phyloP scores from a whole-genome alignment of 2,329 filamentous ascomycete species.

The Lecanicillium sp. region DNA sequence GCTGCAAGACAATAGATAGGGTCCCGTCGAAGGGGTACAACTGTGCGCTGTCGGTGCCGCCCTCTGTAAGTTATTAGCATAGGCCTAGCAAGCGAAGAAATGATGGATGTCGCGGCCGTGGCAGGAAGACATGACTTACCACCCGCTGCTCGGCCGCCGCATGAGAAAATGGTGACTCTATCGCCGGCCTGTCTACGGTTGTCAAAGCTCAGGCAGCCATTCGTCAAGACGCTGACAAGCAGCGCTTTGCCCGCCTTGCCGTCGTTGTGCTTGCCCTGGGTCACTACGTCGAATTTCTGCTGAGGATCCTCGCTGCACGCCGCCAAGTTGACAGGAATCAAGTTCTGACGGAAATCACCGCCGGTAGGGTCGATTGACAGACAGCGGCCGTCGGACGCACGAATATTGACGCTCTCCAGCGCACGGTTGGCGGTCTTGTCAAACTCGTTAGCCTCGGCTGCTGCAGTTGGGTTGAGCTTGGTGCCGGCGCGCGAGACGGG shows the following conservation, averaged over 20 bases:
- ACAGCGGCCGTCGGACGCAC: conserved; percentile 42
- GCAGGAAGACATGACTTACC: conserved; percentile 24
- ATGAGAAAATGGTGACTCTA: conserved; percentile 45
- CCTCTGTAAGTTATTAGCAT: conserved; percentile 25
- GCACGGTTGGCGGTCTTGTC: conserved; percentile 42
- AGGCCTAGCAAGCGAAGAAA: no score
- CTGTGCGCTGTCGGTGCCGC: conserved; percentile 42
- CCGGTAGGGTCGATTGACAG: conserved; percentile 46
- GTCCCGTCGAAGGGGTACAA: conserved; percentile 41
- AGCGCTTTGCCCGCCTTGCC: conserved; percentile 33
- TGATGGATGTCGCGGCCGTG: neutral
- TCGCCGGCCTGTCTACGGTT: conserved; percentile 36
- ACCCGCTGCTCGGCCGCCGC: conserved; percentile 45
- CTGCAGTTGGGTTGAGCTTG: conserved; percentile 42
- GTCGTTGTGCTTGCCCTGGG: conserved; percentile 43
- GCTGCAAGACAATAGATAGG: conserved; percentile 37
- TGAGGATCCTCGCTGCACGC: conserved; percentile 38
- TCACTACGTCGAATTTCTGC: conserved; percentile 47
- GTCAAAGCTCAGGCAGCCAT: conserved; percentile 49
- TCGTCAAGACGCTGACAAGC: conserved; percentile 43
- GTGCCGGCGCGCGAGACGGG: conserved; percentile 46
- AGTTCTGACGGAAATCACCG: conserved; percentile 48
- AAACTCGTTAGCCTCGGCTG: conserved; percentile 41
- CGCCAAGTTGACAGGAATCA: conserved; percentile 43
- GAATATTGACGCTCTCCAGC: conserved; percentile 40